Evolutionary conservation across 164 flowering plant genomes (phyloP), one percentile per base, ranked within the genome.

Genomic region (Kalanchoe fedtschenkoi): DNA sequence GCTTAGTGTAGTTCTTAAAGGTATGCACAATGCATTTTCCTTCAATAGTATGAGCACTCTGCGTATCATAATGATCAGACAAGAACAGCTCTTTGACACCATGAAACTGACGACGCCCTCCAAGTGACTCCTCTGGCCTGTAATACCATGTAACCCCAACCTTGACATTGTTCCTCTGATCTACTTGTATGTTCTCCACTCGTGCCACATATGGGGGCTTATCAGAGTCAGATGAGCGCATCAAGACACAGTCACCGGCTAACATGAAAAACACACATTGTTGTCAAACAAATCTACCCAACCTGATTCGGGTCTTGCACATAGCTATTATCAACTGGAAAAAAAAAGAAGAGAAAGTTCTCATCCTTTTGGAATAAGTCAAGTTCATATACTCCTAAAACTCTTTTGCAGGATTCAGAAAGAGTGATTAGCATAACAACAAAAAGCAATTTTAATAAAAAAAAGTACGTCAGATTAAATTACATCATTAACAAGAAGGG

Each of bases 11-110:
- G 21, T 53, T 63, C 47, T 33, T 63, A 33, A 63, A 63, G 3
- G 28, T 13, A 22, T 53, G 66, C 10, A 63, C 60, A 32, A 53
- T 37, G 37, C 66, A 63, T 39, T 51, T 63, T 46, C 66, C 66
- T 19, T 63, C 47, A 4, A 63, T 54, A 2, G 66, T 63, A 53
- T 63, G 59, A 5, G 66, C 66, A 8, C 66, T 63, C 34, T 53
- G 66, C 44, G 15, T 8, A 33, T 63, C 60, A 34, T 47, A 32
- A 29, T 42, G 64, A 22, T 62, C 63, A 15, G 51, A 61, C 26
- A 59, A 35, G 1, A 34, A 56, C 46, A 60, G 43, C 37, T 58
- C 41, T 13, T 58, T 58, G 26, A 35, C 41, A n/a, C 61, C 61
- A 34, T 58, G 61, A 10, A 58, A 58, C 5, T 58, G 61, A 38